Conservation (phyloP, 495 filamentous ascomycete genomes). For the Penicillium parvum region DNA sequence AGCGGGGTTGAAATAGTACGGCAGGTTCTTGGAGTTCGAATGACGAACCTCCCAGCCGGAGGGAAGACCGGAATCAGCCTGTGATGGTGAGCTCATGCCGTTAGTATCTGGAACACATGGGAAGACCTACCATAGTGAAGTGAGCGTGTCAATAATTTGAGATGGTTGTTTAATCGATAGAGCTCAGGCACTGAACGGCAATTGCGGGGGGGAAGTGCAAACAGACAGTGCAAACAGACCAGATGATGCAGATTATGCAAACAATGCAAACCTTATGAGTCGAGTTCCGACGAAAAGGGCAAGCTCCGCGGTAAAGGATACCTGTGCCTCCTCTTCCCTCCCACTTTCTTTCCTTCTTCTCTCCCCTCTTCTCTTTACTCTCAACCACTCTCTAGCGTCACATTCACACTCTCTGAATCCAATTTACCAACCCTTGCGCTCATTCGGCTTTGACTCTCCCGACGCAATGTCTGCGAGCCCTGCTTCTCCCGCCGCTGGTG, state of each 20-base stretch:
- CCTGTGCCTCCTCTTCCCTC: neutral
- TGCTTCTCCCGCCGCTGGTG: constrained; percentile 50
- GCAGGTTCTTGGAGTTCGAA: constrained; percentile 94
- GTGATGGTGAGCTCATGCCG: neutral
- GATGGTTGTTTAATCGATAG: neutral
- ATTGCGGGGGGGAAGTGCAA: constrained; percentile 30
- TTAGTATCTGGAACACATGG: neutral
- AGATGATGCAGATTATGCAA: too few species aligned
- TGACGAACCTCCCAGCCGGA: constrained; percentile 88
- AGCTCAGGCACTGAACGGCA: neutral
- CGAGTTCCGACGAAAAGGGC: too few species aligned
- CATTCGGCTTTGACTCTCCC: too few species aligned
- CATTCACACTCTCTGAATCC: too few species aligned
- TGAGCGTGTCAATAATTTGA: neutral
- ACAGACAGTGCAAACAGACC: too few species aligned
- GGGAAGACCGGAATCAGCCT: constrained; percentile 78
- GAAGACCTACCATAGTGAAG: constrained; percentile 10
- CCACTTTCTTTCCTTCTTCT: neutral
- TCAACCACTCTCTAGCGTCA: neutral
- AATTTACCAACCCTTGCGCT: too few species aligned
- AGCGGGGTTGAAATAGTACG: constrained; percentile 90
- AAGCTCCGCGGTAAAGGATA: too few species aligned
- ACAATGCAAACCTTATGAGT: constrained; percentile 11
- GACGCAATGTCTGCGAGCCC: constrained; percentile 55
- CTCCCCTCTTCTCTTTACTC: neutral